A percentile compares a stretch with the other conserved stretches of the same genome.
Conservation (phyloP, 257 asterid genomes). For the Lycium ferocissimum region DNA sequence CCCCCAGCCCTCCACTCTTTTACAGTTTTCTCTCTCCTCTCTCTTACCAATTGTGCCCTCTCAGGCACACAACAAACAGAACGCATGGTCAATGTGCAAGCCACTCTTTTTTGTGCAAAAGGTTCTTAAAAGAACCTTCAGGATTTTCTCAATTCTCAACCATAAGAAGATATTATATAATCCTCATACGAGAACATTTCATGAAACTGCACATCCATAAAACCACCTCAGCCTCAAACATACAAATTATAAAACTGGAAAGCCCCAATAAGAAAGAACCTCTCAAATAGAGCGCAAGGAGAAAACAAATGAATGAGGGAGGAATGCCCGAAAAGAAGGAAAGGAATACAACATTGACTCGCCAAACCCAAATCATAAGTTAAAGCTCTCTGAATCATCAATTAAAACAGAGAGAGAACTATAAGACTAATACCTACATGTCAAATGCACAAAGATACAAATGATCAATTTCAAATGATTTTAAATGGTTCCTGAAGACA, state of each 20-base stretch:
- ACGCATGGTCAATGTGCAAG: slow-evolving; percentile 14
- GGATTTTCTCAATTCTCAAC: slow-evolving; percentile 19
- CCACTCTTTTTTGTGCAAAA: background rate
- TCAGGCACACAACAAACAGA: background rate
- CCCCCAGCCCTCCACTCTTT: slow-evolving; percentile 10
- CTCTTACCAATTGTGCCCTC: background rate
- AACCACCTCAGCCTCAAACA: background rate
- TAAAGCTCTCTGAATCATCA: background rate
- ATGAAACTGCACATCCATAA: slow-evolving; percentile 23
- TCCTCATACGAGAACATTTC: background rate
- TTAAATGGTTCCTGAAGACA: background rate
- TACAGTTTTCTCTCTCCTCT: background rate
- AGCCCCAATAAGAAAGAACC: background rate
- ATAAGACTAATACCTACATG: background rate
- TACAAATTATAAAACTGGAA: background rate
- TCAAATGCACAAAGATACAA: background rate
- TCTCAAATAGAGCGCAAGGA: background rate
- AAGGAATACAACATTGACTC: background rate
- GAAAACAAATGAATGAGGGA: background rate
- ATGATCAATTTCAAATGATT: slow-evolving; percentile 11
- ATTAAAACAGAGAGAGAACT: background rate
- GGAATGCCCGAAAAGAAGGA: background rate
- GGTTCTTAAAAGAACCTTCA: slow-evolving; percentile 4
- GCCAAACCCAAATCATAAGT: background rate
- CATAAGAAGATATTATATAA: background rate